Evolutionary conservation across 805 yeast genomes (phyloP).

Genomic region (Candida schatavii): DNA sequence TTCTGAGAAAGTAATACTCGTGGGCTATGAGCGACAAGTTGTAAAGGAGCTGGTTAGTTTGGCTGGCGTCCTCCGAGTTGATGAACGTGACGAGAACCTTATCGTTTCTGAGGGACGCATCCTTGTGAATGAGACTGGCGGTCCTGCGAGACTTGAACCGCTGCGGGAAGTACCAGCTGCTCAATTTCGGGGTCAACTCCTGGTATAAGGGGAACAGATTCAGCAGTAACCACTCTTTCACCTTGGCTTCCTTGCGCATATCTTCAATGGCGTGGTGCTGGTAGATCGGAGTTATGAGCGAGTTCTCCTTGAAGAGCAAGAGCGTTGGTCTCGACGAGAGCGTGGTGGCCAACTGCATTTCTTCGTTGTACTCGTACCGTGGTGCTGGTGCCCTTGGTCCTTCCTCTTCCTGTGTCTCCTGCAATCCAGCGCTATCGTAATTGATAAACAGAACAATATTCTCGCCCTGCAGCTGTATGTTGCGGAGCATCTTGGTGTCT

Average conservation of each 20-base stretch:
- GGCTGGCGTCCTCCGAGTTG: slow-evolving; percentile 35
- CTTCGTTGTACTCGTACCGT: slow-evolving; percentile 38
- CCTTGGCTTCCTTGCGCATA: slow-evolving; percentile 46
- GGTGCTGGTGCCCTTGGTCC: slow-evolving; percentile 10
- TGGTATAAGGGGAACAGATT: slow-evolving; percentile 51
- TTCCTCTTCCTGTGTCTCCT: slow-evolving; percentile 21
- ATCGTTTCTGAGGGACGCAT: slow-evolving; percentile 19
- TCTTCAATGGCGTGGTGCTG: slow-evolving; percentile 66
- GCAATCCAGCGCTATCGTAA: slow-evolving; percentile 28
- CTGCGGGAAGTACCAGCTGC: slow-evolving; percentile 33
- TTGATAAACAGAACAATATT: slow-evolving; percentile 43
- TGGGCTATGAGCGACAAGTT: slow-evolving; percentile 46
- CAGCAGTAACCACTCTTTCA: slow-evolving; percentile 49
- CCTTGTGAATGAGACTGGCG: slow-evolving; percentile 7
- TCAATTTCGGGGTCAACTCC: slow-evolving; percentile 45
- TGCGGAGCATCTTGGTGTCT: slow-evolving; percentile 38
- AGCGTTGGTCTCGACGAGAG: slow-evolving; percentile 62
- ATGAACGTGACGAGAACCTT: slow-evolving; percentile 52
- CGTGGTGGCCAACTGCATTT: slow-evolving; percentile 48
- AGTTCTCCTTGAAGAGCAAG: slow-evolving; percentile 56
- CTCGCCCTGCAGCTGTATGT: slow-evolving; percentile 38
- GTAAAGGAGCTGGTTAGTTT: slow-evolving; percentile 30
- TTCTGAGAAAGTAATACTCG: slow-evolving; percentile 46
- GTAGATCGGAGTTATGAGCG: slow-evolving; percentile 49
- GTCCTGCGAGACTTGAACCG: slow-evolving; percentile 12